phyloP scores from a whole-genome alignment of 1,139 yeast species.

The Zhuliangozyma blackwelliae region DNA sequence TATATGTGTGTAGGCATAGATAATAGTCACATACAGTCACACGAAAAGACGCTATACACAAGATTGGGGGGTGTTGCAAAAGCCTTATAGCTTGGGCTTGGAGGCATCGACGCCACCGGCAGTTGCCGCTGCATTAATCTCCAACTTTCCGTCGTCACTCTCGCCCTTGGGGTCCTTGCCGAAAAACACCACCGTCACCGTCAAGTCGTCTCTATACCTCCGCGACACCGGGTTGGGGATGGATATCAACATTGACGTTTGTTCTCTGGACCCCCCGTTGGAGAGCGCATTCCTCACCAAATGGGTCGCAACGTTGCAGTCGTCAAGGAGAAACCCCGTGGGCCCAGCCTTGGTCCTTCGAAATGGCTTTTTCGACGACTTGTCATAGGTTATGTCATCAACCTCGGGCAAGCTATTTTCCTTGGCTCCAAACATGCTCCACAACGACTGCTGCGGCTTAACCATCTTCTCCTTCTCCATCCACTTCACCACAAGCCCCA shows the following conservation, averaged over 20 bases:
- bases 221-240: conserved; percentile 94
- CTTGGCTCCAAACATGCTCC: conserved; percentile 40
- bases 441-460: conserved; percentile 47
- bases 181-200: conserved; percentile 93
- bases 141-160: conserved; percentile 47
- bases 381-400: conserved; percentile 54
- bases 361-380: conserved; percentile 43
- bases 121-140: conserved; percentile 54
- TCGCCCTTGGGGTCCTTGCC: conserved; percentile 50
- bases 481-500: conserved; percentile 92
- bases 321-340: conserved; percentile 57
- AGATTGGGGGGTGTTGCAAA: neutral
- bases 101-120: conserved; percentile 48
- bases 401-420: conserved; percentile 62
- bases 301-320: conserved; percentile 88
- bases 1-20: neutral
- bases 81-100: conserved; percentile 44
- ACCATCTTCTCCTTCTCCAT: conserved; percentile 71
- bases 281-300: conserved; percentile 90
- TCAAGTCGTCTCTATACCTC: conserved; percentile 89
- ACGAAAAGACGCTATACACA: neutral
- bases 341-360: conserved; percentile 38
- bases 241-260: conserved; percentile 80
- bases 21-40: too few species aligned
- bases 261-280: conserved; percentile 80